Evolutionary conservation across 1,284 basidiomycete genomes (phyloP).

Genomic region (Apiotrichum siamense): DNA sequence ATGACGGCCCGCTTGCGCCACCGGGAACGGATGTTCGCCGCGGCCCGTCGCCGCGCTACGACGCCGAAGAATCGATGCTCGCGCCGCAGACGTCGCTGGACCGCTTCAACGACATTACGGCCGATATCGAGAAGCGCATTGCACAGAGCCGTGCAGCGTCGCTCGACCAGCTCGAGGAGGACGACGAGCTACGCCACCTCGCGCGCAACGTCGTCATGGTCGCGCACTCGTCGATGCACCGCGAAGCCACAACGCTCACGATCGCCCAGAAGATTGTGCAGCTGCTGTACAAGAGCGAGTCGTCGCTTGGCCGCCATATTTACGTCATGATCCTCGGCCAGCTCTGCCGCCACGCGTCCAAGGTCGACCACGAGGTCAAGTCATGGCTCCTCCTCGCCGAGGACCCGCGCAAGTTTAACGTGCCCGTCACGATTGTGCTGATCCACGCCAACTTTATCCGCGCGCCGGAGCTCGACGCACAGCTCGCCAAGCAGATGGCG

Average conservation of each 20-base stretch:
- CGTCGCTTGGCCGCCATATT: constrained; percentile 78
- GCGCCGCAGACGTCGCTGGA: constrained; percentile 40
- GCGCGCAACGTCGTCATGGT: constrained; percentile 74
- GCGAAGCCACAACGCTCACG: constrained; percentile 76
- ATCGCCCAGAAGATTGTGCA: constrained; percentile 69
- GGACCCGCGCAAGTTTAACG: constrained; percentile 96
- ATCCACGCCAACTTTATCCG: constrained; percentile 77
- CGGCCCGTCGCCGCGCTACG: constrained; percentile 27
- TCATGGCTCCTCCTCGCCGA: constrained; percentile 96
- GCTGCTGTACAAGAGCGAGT: constrained; percentile 71
- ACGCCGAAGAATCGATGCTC: constrained; percentile 27
- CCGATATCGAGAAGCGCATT: constrained; percentile 74
- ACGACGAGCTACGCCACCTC: constrained; percentile 78
- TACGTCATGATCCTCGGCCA: constrained; percentile 84
- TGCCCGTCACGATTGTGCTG: constrained; percentile 85
- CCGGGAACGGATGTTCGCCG: constrained; percentile 19
- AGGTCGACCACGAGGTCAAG: constrained; percentile 93
- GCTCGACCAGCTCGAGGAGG: constrained; percentile 64
- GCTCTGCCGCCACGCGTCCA: constrained; percentile 80
- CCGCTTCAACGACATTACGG: constrained; percentile 57
- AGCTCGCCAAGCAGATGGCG: constrained; percentile 77
- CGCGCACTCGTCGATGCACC: constrained; percentile 68
- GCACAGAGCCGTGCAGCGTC: constrained; percentile 59
- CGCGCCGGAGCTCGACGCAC: constrained; percentile 75
- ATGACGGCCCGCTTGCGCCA: constrained; percentile 3